Percentiles rank a stretch among this genome's conserved stretches.
phyloP scores from a whole-genome alignment of 352 stramenopile genomes.

The Globisporangium camurandrum region DNA sequence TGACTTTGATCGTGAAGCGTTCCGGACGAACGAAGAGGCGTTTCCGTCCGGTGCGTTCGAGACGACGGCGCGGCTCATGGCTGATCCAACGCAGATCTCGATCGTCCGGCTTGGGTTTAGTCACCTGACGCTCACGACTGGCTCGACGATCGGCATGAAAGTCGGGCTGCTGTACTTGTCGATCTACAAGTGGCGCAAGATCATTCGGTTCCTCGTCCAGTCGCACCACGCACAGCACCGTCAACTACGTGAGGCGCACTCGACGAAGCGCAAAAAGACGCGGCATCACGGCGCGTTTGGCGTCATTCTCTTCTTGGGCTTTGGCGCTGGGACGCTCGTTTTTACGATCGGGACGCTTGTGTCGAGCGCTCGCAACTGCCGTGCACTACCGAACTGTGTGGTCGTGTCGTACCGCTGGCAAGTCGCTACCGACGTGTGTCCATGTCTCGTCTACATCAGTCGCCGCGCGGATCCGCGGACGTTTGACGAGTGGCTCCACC shows the following conservation, averaged over 20 bases:
- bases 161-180: constrained; percentile 13
- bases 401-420: constrained; percentile 16
- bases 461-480: constrained; percentile 4
- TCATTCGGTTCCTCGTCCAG: constrained; percentile 13
- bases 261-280: constrained; percentile 8
- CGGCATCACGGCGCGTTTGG: constrained; percentile 11
- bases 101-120: constrained; percentile 36
- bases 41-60: constrained; percentile 26
- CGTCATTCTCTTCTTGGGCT: constrained; percentile 8
- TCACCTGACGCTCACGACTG: constrained; percentile 31
- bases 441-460: constrained; percentile 14
- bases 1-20: constrained; percentile 27
- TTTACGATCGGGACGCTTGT: constrained; percentile 12
- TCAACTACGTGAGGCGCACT: constrained; percentile 6
- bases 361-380: constrained; percentile 8
- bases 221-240: constrained; percentile 6
- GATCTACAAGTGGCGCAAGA: constrained; percentile 19
- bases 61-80: constrained; percentile 30
- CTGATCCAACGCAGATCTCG: constrained; percentile 30
- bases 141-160: constrained; percentile 12
- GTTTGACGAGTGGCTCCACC: constrained; percentile 13
- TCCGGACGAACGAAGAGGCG: constrained; percentile 22
- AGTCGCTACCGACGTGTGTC: not conserved
- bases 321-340: constrained; percentile 5
- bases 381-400: constrained; percentile 3